Evolutionary conservation across 2,329 filamentous ascomycete genomes (phyloP), one percentile per base, ranked within the genome.

Genomic region (Ceratocystiopsis minuta): DNA sequence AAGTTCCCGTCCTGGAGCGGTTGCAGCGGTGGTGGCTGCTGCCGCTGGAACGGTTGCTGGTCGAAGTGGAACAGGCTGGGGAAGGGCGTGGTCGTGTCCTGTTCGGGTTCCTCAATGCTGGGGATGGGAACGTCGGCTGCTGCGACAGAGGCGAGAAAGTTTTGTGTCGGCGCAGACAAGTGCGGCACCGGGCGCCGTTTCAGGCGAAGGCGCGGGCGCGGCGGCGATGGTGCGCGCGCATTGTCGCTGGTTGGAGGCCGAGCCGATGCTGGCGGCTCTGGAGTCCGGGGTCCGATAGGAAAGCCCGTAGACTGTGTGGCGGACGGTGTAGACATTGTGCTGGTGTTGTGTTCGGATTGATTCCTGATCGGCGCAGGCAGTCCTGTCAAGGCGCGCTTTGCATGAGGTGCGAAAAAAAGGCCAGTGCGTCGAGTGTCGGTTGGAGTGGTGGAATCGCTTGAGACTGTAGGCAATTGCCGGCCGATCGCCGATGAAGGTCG

Each of bases 81-180:
- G 32, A 15, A 33, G 32, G 15, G 32, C 4, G 32, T 34, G 32
- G 36, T 33, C 15, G 54, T 49, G 40, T 34, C 58, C 50, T 18
- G 59, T 55, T 64, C 61, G 40, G 70, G 66, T 46, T 70, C 63
- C 55, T 79, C 75, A 43, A 79, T 76, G 54, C 73, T 78, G 14
- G 73, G 75, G 40, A 79, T 68, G 18, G 74, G 72, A 4, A 76
- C 61, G 53, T 79, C 75, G 46, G 72, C 75, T 16, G 73, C 72
- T 37, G 72, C 74, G 44, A 79, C 75, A 4, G 73, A 78, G 3
- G 72, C 74, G n/a, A 79, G 65, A 51, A 79, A 79, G 40, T 78
- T 72, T 51, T 75, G 65, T 1, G 75, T 78, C 2, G 75, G 72
- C 34, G 72, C 72, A 45, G 64, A 57, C 12, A 71, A 60, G 36